Conservation (phyloP, 208 protist species). For the Leptomonas seymouri region DNA sequence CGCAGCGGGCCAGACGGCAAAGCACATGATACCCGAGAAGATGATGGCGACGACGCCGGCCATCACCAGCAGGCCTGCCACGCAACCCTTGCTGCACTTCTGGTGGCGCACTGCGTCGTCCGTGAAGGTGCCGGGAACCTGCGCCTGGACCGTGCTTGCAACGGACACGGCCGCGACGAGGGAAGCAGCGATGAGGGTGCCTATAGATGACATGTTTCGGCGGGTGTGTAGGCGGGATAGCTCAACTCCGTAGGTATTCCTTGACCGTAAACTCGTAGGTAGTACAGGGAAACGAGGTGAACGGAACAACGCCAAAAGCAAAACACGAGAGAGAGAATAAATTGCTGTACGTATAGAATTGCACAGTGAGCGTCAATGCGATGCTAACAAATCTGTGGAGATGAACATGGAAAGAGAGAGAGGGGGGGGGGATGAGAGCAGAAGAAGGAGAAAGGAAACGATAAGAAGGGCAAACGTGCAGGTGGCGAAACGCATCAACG, state of each 20-base stretch:
- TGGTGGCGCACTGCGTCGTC: conserved; percentile 21
- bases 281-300: conserved; percentile 3
- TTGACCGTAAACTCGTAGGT: conserved; percentile 15
- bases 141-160: conserved; percentile 1
- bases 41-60: conserved; percentile 39
- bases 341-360: conserved; percentile 2
- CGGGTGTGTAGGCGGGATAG: not conserved
- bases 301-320: too few relatives aligned
- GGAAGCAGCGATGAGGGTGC: conserved; percentile 11
- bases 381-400: not conserved
- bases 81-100: conserved; percentile 59
- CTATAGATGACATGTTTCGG: conserved; percentile 13
- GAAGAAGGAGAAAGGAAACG: not conserved
- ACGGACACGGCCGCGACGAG: conserved; percentile 20
- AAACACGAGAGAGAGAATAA: not conserved
- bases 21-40: conserved; percentile 44
- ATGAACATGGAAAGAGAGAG: not conserved
- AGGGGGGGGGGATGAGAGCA: conserved; percentile 1
- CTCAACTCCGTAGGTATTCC: not conserved
- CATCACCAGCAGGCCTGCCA: conserved; percentile 52
- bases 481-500: not conserved
- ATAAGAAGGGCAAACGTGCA: not conserved
- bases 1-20: conserved; percentile 42
- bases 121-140: conserved; percentile 12
- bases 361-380: conserved; percentile 15